A percentile compares a stretch with the other conserved stretches of the same genome.
These are phyloP conservation scores for Helminthosporium solani DNA, from an alignment of 2,329 filamentous ascomycete genomes.

Conservation along the genomic window DNA sequence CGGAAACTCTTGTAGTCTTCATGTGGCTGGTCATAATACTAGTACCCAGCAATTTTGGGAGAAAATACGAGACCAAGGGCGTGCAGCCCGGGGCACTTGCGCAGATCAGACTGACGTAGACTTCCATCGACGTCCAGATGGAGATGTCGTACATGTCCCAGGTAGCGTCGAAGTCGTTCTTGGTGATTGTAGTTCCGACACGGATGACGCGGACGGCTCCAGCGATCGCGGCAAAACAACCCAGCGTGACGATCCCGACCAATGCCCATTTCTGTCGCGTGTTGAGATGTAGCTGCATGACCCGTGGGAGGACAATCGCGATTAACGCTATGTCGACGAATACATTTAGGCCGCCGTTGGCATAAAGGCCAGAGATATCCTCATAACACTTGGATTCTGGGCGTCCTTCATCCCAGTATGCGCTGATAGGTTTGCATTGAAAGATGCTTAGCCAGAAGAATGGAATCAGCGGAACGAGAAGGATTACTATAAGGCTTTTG, in stretches of 20 bases:
- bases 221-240: conserved; percentile 18
- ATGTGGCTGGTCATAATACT: conserved; percentile 11
- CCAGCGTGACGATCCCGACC: conserved; percentile 19
- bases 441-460: conserved; percentile 16
- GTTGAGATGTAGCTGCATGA: conserved; percentile 19
- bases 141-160: conserved; percentile 27
- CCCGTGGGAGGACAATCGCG: conserved; percentile 20
- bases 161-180: conserved; percentile 17
- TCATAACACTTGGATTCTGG: conserved; percentile 17
- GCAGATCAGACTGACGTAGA: conserved; percentile 23
- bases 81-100: conserved; percentile 24
- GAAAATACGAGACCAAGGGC: conserved; percentile 16
- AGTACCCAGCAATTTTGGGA: conserved; percentile 22
- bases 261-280: conserved; percentile 17
- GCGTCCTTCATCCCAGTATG: conserved; percentile 23
- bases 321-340: conserved; percentile 20
- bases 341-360: conserved; percentile 17
- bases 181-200: conserved; percentile 12
- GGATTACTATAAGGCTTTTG: conserved; percentile 10
- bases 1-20: neutral
- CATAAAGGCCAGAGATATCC: conserved; percentile 12
- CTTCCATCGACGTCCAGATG: conserved; percentile 25
- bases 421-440: conserved; percentile 19
- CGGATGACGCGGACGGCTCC: conserved; percentile 21
- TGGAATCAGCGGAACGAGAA: conserved; percentile 14